These are phyloP conservation scores for Hippophae tibetana DNA, from an alignment of 306 rosid species.

Conservation along the genomic window DNA sequence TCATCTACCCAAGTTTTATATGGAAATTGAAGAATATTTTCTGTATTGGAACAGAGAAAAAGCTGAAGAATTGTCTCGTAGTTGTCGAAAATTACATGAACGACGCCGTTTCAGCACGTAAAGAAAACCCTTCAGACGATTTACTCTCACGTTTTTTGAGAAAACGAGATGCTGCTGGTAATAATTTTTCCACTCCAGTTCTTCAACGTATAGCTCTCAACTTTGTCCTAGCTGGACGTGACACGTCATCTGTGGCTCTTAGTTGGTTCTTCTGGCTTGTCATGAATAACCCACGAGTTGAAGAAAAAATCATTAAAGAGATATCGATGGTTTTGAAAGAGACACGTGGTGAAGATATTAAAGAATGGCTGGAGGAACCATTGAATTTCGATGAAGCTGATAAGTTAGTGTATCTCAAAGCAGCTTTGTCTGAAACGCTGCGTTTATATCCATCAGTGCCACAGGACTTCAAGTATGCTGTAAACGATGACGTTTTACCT, in stretches of 20 bases:
- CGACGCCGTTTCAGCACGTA: constrained; percentile 55
- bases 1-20: constrained; percentile 55
- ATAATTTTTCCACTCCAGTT: constrained; percentile 25
- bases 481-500: constrained; percentile 63
- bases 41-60: constrained; percentile 43
- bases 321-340: constrained; percentile 27
- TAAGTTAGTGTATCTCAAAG: constrained; percentile 58
- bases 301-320: constrained; percentile 50
- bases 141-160: constrained; percentile 64
- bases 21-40: constrained; percentile 62
- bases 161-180: constrained; percentile 55
- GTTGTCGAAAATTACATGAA: constrained; percentile 67
- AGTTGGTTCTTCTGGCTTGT: constrained; percentile 97
- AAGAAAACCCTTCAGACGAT: constrained; percentile 63
- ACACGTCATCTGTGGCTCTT: constrained; percentile 89
- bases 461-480: constrained; percentile 62
- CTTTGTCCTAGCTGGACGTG: constrained; percentile 94
- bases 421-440: constrained; percentile 73
- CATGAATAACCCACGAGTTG: constrained; percentile 53
- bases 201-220: constrained; percentile 72
- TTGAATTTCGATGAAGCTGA: constrained; percentile 74
- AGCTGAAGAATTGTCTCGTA: constrained; percentile 35
- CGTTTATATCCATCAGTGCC: constrained; percentile 89
- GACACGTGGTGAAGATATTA: constrained; percentile 46
- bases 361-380: constrained; percentile 60